Evolutionary conservation across 1,284 basidiomycete species (phyloP), one percentile per base, ranked within the genome.

Genomic region (Cutaneotrichosporon dermatis): DNA sequence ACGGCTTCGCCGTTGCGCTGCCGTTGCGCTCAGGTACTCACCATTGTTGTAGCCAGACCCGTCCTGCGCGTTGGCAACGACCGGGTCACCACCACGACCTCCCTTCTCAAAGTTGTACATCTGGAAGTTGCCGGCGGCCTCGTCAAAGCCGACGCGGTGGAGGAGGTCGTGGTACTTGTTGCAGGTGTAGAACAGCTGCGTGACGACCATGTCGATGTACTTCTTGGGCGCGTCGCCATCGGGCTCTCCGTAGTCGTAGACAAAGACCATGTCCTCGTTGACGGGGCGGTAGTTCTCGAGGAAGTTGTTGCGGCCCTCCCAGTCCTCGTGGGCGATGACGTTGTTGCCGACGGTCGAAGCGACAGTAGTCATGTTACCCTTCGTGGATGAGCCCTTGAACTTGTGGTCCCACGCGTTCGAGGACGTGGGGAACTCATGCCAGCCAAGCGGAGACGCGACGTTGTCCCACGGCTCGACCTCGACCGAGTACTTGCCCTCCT

Each of bases 121-220:
- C 79, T 98, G 94, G 87, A 98, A 98, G 83, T 98, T 98, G 42
- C 94, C 92, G 3, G 91, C 82, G 7, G 84, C 82, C 77, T 97
- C 93, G 72, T 89, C 89, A 76, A 97, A 96, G 35, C 93, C 93
- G 65, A 92, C 88, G 45, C 86, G 84, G 65, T 79, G 71, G 43
- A 75, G 69, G 13, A 78, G 61, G 67, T 82, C 82, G 69, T 82
- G 82, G 69, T 79, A 80, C 82, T 88, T 79, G 82, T 97, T 97
- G 74, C 83, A 83, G 25, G 92, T 96, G 82, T 94, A 96, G 83
- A 96, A 96, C 41, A 96, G 82, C 77, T 97, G 91, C 1, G 92
- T 85, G 58, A 95, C 80, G 9, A 90, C 89, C 13, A 86, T 81
- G 77, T 96, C 90, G 77, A 94, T 87, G 78, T 91, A 92, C 67